Percentiles rank a stretch among this genome's conserved stretches.
Conservation (phyloP, 2,329 filamentous ascomycete genomes). For the Alternaria longipes region DNA sequence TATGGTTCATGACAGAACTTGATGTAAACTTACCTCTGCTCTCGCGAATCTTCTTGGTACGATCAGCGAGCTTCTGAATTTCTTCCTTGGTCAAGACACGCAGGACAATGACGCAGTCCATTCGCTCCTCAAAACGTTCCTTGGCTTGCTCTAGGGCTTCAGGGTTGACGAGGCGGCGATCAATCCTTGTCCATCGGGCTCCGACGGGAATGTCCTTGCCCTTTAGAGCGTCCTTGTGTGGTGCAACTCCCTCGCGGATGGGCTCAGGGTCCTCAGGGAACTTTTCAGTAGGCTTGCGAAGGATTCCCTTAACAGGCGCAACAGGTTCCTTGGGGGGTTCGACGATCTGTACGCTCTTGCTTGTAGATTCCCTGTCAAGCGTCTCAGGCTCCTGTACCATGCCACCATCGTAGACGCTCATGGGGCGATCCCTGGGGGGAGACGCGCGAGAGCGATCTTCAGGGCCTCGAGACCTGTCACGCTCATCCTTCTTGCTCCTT, state of each 20-base stretch:
- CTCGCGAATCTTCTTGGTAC: slow-evolving; percentile 80
- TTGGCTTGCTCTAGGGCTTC: slow-evolving; percentile 86
- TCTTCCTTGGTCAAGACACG: slow-evolving; percentile 87
- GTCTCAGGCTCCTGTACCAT: slow-evolving; percentile 48
- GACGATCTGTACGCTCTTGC: slow-evolving; percentile 65
- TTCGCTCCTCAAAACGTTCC: slow-evolving; percentile 89
- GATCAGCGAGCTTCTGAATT: slow-evolving; percentile 84
- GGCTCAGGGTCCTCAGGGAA: slow-evolving; percentile 89
- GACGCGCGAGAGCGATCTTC: slow-evolving; percentile 38
- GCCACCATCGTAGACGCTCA: slow-evolving; percentile 38
- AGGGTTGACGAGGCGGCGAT: slow-evolving; percentile 86
- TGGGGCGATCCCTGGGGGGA: slow-evolving; percentile 37
- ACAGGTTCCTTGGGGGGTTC: slow-evolving; percentile 76
- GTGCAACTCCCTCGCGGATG: slow-evolving; percentile 87
- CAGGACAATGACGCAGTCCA: slow-evolving; percentile 92
- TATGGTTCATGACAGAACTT: background rate
- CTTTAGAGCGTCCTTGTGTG: slow-evolving; percentile 86
- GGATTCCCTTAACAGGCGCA: slow-evolving; percentile 76
- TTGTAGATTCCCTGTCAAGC: slow-evolving; percentile 31
- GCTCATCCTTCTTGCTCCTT: slow-evolving; percentile 47
- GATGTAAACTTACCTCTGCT: slow-evolving; percentile 27
- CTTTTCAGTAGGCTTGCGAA: slow-evolving; percentile 80
- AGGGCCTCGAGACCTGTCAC: slow-evolving; percentile 40
- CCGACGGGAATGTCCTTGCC: slow-evolving; percentile 73
- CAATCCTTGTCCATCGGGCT: slow-evolving; percentile 93